Evolutionary conservation across 805 yeast species (phyloP).

Genomic region (Pichia occidentalis): DNA sequence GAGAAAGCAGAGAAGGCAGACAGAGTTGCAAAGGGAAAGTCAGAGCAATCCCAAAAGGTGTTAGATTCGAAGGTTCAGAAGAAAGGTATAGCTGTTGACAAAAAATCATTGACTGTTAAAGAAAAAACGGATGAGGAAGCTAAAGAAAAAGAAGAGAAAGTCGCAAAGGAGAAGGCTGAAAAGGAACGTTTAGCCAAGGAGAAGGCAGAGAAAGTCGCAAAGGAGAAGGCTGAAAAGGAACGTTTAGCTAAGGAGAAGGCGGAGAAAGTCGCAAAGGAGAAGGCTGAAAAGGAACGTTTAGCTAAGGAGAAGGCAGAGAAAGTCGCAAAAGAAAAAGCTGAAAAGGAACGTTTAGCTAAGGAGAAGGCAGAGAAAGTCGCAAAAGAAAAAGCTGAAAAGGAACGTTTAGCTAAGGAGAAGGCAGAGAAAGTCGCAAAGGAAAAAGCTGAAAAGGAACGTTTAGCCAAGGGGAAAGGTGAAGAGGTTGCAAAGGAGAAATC

Average conservation of each 20-base stretch:
- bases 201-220: conserved; percentile 2
- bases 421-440: conserved; percentile 2
- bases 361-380: conserved; percentile 3
- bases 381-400: neutral
- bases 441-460: neutral
- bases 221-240: neutral
- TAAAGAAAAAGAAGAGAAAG: neutral
- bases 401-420: neutral
- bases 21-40: conserved; percentile 2
- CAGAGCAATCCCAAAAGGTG: conserved; percentile 1
- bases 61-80: conserved; percentile 3
- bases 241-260: neutral
- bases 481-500: neutral
- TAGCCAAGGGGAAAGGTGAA: neutral
- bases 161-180: neutral
- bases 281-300: neutral
- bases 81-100: neutral
- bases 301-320: neutral
- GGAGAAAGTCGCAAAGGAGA: neutral
- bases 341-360: conserved; percentile 4
- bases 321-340: conserved; percentile 4
- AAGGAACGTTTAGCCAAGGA: conserved; percentile 1
- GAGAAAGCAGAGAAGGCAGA: conserved; percentile 8
- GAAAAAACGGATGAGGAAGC: no score
- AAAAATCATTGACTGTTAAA: neutral